Conservation (phyloP, 352 stramenopile species). For the Blastocystis sp. region DNA sequence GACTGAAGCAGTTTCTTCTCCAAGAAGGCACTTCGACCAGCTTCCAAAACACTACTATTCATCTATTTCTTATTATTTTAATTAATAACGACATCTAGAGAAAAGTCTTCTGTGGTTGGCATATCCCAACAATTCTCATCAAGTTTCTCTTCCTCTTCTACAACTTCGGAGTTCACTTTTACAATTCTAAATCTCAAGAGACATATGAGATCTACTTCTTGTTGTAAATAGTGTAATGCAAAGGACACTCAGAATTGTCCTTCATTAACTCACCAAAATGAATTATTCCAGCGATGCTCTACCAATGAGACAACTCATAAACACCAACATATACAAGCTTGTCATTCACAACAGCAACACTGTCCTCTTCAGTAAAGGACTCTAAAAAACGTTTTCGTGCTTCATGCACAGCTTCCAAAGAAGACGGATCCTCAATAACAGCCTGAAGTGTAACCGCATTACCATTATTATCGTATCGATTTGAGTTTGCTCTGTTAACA, state of each 20-base stretch:
- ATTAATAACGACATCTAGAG: not conserved
- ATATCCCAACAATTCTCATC: conserved; percentile 57
- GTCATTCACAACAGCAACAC: conserved; percentile 7
- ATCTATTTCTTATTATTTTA: not conserved
- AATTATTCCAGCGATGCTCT: not conserved
- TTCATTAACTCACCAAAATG: not conserved
- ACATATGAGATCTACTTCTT: not conserved
- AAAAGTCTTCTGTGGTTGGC: conserved; percentile 13
- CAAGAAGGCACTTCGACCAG: not conserved
- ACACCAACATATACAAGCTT: conserved; percentile 7
- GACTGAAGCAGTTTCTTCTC: conserved; percentile 6
- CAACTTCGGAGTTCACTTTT: not conserved
- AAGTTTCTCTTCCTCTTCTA: not conserved
- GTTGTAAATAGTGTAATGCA: conserved; percentile 24
- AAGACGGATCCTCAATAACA: not conserved
- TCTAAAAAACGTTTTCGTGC: not conserved
- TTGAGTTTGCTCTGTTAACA: not conserved
- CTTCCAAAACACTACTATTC: not conserved
- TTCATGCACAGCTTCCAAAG: not conserved
- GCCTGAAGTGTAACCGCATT: not conserved
- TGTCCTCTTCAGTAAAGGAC: not conserved
- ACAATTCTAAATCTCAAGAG: not conserved
- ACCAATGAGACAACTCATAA: not conserved
- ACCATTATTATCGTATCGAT: not conserved
- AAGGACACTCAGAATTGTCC: not conserved